These are phyloP conservation scores for Saturnispora saitoi DNA, from an alignment of 805 yeast genomes.

Conservation along the genomic window DNA sequence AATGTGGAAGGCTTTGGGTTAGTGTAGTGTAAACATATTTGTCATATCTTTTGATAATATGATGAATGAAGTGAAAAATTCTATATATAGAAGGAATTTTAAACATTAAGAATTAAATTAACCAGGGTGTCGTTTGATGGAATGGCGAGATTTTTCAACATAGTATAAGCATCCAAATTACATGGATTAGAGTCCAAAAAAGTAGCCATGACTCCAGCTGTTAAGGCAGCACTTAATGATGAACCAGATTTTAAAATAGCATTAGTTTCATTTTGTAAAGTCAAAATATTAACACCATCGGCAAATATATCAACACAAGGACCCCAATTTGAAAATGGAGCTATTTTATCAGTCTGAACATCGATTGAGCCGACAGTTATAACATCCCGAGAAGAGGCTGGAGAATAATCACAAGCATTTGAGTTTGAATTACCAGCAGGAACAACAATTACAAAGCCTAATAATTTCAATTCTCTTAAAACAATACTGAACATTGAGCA, in stretches of 20 bases:
- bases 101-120: too few species aligned
- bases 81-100: too few species aligned
- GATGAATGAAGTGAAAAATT: too few species aligned
- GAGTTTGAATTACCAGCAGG: conserved; percentile 43
- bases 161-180: conserved; percentile 9
- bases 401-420: conserved; percentile 39
- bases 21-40: too few species aligned
- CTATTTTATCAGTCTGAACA: conserved; percentile 26
- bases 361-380: conserved; percentile 36
- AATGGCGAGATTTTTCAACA: too few species aligned
- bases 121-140: too few species aligned
- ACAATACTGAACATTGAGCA: conserved; percentile 37
- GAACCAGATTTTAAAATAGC: conserved; percentile 36
- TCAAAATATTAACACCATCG: conserved; percentile 39
- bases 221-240: conserved; percentile 39
- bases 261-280: conserved; percentile 29
- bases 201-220: conserved; percentile 38
- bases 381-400: conserved; percentile 35
- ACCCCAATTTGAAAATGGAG: conserved; percentile 40
- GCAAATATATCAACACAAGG: conserved; percentile 45
- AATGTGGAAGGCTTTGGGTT: too few species aligned
- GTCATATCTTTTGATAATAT: too few species aligned
- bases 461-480: conserved; percentile 30
- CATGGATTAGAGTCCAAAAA: conserved; percentile 35
- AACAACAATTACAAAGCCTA: conserved; percentile 38